These are phyloP conservation scores for Chrysoporthe austroafricana DNA, from an alignment of 2,329 filamentous ascomycete genomes.

Conservation along the genomic window DNA sequence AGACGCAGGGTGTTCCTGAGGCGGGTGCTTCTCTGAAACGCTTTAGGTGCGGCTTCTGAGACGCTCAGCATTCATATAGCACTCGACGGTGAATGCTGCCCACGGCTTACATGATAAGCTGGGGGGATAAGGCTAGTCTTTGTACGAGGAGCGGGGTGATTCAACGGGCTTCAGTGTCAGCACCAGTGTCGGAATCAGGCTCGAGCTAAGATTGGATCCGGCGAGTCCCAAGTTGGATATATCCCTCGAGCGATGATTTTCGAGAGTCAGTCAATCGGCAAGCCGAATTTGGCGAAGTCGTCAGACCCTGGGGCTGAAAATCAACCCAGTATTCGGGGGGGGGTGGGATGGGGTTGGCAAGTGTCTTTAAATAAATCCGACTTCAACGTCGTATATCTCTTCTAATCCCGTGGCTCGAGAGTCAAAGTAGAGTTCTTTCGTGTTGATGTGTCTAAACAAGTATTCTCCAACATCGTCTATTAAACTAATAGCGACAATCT, in stretches of 20 bases:
- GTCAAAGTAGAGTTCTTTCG: no score
- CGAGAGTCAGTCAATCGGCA: no score
- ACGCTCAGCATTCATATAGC: neutral
- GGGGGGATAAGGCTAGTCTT: neutral
- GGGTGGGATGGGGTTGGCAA: neutral
- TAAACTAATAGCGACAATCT: no score
- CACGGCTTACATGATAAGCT: neutral
- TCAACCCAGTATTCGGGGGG: no score
- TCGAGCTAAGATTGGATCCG: neutral
- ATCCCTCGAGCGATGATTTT: neutral
- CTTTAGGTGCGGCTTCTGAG: neutral
- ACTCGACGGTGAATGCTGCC: neutral
- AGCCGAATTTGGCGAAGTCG: no score
- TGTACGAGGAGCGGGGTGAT: slow-evolving; percentile 3
- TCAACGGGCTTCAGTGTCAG: slow-evolving; percentile 1
- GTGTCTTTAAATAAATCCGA: no score
- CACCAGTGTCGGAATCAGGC: neutral
- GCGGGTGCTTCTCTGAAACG: neutral
- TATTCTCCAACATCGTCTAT: no score
- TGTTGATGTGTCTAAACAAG: no score
- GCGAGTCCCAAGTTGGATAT: neutral
- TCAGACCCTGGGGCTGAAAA: no score
- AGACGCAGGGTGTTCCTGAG: neutral
- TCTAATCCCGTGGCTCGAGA: no score
- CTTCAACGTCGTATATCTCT: no score